phyloP scores from a whole-genome alignment of 2,329 filamentous ascomycete species.

The Calycina marina region DNA sequence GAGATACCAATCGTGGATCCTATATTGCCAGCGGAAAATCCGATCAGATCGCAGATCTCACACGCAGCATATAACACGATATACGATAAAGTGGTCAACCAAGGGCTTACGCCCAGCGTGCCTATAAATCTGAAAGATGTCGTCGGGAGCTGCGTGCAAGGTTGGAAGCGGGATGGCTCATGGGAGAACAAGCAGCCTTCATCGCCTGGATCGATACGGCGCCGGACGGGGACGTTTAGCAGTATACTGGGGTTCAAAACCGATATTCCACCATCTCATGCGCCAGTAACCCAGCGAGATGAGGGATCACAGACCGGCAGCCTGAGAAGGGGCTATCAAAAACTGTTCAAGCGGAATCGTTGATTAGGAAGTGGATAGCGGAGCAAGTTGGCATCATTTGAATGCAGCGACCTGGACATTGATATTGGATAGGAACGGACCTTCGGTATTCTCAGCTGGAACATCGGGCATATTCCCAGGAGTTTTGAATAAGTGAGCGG shows the following conservation, averaged over 20 bases:
- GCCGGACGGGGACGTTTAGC: conserved; percentile 3
- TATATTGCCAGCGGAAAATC: conserved; percentile 57
- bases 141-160: conserved; percentile 65
- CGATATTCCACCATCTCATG: not conserved
- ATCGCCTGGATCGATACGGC: conserved; percentile 10
- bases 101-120: conserved; percentile 67
- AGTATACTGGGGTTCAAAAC: not conserved
- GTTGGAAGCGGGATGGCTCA: conserved; percentile 86
- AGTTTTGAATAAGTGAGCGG: no score
- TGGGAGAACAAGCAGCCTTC: conserved; percentile 62
- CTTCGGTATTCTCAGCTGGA: no score
- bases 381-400: no score
- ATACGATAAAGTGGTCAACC: conserved; percentile 77
- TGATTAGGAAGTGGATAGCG: not conserved
- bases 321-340: not conserved
- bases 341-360: not conserved
- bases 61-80: conserved; percentile 64
- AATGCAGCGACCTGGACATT: no score
- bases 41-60: conserved; percentile 63
- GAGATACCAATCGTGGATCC: conserved; percentile 56
- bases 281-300: not conserved
- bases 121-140: conserved; percentile 80
- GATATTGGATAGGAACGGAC: no score
- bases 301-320: not conserved
- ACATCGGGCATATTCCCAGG: no score